phyloP scores from a whole-genome alignment of 2,329 filamentous ascomycete genomes.

The Claviceps quebecensis region DNA sequence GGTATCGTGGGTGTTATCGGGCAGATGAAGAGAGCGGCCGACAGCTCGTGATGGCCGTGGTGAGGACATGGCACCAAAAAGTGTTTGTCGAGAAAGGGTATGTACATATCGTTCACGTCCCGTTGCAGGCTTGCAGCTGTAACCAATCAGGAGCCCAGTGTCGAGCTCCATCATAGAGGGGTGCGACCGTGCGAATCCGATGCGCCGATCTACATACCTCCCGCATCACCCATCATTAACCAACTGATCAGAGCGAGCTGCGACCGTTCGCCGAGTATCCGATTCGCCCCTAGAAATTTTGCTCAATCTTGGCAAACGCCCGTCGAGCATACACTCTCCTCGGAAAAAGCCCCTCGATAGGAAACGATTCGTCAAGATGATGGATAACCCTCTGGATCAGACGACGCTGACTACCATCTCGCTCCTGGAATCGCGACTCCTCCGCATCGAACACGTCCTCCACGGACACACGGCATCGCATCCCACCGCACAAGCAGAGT shows the following conservation, averaged over 20 bases:
- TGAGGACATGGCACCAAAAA: neutral
- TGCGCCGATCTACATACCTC: too few relatives aligned
- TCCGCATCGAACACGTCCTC: slow-evolving; percentile 44
- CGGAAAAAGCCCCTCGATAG: neutral
- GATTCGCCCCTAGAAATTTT: neutral
- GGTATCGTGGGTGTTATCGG: neutral
- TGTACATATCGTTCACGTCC: too few relatives aligned
- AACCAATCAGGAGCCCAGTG: slow-evolving; percentile 1
- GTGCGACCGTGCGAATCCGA: too few relatives aligned
- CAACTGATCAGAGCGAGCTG: too few relatives aligned
- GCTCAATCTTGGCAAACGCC: neutral
- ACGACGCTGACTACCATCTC: slow-evolving; percentile 41
- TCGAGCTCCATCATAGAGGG: too few relatives aligned
- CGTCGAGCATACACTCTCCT: neutral
- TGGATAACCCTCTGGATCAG: slow-evolving; percentile 30
- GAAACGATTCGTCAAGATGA: slow-evolving; percentile 6
- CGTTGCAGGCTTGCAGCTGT: neutral
- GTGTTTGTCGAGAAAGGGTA: too few relatives aligned
- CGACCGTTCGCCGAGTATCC: too few relatives aligned
- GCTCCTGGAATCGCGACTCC: slow-evolving; percentile 43
- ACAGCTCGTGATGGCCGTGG: neutral
- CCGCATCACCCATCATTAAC: too few relatives aligned
- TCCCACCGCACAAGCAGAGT: slow-evolving; percentile 20
- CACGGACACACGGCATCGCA: slow-evolving; percentile 29
- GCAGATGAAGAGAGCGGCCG: neutral